A percentile compares a stretch with the other conserved stretches of the same genome.
Conservation (phyloP, 2,329 filamentous ascomycete species). For the Teratosphaeria pseudoeucalypti region DNA sequence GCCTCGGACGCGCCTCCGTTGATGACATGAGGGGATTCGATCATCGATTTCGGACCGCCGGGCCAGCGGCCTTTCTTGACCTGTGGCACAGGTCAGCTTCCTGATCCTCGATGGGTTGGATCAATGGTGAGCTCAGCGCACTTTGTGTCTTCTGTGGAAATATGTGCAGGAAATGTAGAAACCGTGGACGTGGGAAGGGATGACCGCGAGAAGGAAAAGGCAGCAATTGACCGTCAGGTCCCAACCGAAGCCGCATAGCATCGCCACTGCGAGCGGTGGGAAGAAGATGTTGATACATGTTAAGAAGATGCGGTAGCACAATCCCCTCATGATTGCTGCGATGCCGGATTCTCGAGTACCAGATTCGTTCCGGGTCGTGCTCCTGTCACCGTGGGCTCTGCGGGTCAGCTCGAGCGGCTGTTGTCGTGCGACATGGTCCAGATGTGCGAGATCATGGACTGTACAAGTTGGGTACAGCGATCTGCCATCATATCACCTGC, state of each 20-base stretch:
- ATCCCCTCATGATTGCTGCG: conserved; percentile 5
- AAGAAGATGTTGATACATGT: conserved; percentile 31
- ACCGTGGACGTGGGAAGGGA: conserved; percentile 32
- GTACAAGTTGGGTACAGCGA: not conserved
- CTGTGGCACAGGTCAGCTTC: conserved; percentile 6
- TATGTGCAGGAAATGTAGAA: conserved; percentile 33
- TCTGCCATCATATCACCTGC: not conserved
- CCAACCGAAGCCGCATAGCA: conserved; percentile 27
- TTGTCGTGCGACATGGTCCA: not conserved
- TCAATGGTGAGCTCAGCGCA: conserved; percentile 5
- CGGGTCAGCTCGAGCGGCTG: not conserved
- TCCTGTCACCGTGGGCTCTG: not conserved
- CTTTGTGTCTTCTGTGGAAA: conserved; percentile 28
- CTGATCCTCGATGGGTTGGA: not conserved
- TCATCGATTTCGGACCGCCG: conserved; percentile 25
- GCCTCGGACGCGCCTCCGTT: conserved; percentile 27
- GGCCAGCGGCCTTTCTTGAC: conserved; percentile 29
- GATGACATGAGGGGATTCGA: conserved; percentile 27
- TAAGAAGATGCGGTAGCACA: conserved; percentile 26
- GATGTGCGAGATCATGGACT: not conserved
- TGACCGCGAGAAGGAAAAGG: conserved; percentile 31
- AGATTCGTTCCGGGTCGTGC: not conserved
- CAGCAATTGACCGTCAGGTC: conserved; percentile 30
- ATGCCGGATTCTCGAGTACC: not conserved
- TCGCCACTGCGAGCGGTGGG: conserved; percentile 28